phyloP scores from a whole-genome alignment of 768 basidiomycete species.

The Ramaria rubella region DNA sequence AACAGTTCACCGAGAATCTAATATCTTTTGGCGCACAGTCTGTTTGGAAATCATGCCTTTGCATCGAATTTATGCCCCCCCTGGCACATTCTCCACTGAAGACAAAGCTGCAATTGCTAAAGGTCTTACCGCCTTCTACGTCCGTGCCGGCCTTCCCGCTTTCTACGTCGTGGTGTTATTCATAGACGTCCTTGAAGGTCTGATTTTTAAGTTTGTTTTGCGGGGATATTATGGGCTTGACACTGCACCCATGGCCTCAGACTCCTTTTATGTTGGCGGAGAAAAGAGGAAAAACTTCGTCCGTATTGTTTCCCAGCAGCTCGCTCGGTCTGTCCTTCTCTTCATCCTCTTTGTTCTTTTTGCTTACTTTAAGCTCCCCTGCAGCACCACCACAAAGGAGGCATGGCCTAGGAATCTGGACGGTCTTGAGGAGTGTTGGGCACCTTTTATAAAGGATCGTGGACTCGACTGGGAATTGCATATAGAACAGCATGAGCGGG shows the following conservation, averaged over 20 bases:
- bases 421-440: neutral
- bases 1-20: neutral
- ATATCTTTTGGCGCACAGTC: neutral
- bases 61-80: slow-evolving; percentile 21
- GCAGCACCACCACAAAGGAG: neutral
- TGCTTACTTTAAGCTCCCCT: neutral
- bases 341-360: neutral
- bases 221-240: too few species aligned
- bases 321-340: slow-evolving; percentile 14
- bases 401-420: neutral
- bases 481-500: slow-evolving; percentile 8
- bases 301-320: slow-evolving; percentile 19
- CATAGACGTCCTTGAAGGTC: slow-evolving; percentile 18
- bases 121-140: slow-evolving; percentile 18
- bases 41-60: slow-evolving; percentile 24
- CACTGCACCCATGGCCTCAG: neutral
- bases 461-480: slow-evolving; percentile 9
- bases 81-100: slow-evolving; percentile 17
- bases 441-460: slow-evolving; percentile 1
- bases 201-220: neutral
- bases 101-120: slow-evolving; percentile 20
- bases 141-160: slow-evolving; percentile 9
- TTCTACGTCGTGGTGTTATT: slow-evolving; percentile 24
- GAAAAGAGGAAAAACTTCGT: slow-evolving; percentile 14
- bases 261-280: slow-evolving; percentile 19